Evolutionary conservation across 1,139 yeast species (phyloP).

Genomic region (Hansenula sp.): DNA sequence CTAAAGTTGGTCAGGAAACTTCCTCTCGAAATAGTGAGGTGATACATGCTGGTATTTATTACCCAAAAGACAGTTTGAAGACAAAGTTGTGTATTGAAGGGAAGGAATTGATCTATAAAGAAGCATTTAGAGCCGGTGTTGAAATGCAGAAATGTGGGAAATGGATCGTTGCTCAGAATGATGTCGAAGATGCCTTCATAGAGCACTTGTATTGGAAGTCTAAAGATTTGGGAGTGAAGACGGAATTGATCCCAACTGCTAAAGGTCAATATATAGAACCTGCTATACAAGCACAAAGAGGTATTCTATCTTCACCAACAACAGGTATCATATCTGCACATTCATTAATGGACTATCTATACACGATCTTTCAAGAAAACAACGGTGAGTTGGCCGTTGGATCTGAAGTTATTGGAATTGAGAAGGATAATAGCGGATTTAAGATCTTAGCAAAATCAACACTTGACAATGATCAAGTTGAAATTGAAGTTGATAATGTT

Average conservation of each 20-base stretch:
- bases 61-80: conserved; percentile 65
- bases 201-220: conserved; percentile 48
- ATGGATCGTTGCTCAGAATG: conserved; percentile 83
- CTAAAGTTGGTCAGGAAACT: conserved; percentile 68
- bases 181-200: conserved; percentile 54
- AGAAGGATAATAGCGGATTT: conserved; percentile 26
- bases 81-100: conserved; percentile 72
- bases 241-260: conserved; percentile 45
- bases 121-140: conserved; percentile 46
- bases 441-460: conserved; percentile 30
- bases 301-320: conserved; percentile 71
- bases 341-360: conserved; percentile 58
- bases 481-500: conserved; percentile 50
- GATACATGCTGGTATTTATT: conserved; percentile 86
- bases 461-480: conserved; percentile 32
- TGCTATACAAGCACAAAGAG: conserved; percentile 54
- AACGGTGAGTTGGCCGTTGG: conserved; percentile 59
- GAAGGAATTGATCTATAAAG: conserved; percentile 58
- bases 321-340: conserved; percentile 87
- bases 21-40: conserved; percentile 89
- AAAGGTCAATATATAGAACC: conserved; percentile 55
- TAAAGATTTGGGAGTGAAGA: conserved; percentile 51
- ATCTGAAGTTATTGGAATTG: conserved; percentile 49
- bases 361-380: conserved; percentile 46
- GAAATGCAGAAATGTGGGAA: conserved; percentile 69